Evolutionary conservation across 768 basidiomycete species (phyloP).

Genomic region (Paxillus rubicundulus): DNA sequence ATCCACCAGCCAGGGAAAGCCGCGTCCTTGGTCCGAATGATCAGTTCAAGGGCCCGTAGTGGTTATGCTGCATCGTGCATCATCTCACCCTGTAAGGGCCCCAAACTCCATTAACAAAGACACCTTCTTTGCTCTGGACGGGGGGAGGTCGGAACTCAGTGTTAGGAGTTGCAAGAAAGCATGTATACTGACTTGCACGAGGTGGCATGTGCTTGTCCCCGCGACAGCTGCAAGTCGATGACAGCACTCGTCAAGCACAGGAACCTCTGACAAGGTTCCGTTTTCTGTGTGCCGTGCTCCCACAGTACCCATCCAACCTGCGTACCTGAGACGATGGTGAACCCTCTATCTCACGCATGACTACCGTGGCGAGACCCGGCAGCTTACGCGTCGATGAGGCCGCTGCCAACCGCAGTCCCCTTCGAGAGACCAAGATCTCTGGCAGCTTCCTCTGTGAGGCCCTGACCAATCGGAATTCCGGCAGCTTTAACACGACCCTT

Average conservation of each 20-base stretch:
- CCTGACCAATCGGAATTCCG: slow-evolving; percentile 78
- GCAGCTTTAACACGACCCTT: slow-evolving; percentile 72
- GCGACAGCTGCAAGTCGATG: slow-evolving; percentile 90
- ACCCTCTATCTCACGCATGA: background rate
- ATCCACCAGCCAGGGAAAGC: slow-evolving; percentile 97
- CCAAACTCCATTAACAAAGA: slow-evolving; percentile 93
- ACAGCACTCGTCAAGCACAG: slow-evolving; percentile 76
- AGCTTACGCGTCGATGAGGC: slow-evolving; percentile 88
- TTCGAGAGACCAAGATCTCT: slow-evolving; percentile 79
- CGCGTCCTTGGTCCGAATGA: slow-evolving; percentile 53
- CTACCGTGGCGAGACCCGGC: background rate
- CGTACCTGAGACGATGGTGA: slow-evolving; percentile 52
- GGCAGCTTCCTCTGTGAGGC: slow-evolving; percentile 76
- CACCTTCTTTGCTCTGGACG: slow-evolving; percentile 67
- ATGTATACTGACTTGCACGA: slow-evolving; percentile 65
- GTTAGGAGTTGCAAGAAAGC: background rate
- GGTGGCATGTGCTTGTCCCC: slow-evolving; percentile 94
- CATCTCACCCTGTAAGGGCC: slow-evolving; percentile 72
- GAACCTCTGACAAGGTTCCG: slow-evolving; percentile 50
- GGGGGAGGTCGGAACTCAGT: background rate
- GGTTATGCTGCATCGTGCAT: background rate
- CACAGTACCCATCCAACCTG: slow-evolving; percentile 96
- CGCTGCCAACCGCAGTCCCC: slow-evolving; percentile 92
- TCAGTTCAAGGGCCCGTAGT: background rate
- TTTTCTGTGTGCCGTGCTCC: slow-evolving; percentile 68